Percentiles rank a stretch among this genome's conserved stretches.
Conservation (phyloP, 495 filamentous ascomycete species). For the Aspergillus carlsbadensis region DNA sequence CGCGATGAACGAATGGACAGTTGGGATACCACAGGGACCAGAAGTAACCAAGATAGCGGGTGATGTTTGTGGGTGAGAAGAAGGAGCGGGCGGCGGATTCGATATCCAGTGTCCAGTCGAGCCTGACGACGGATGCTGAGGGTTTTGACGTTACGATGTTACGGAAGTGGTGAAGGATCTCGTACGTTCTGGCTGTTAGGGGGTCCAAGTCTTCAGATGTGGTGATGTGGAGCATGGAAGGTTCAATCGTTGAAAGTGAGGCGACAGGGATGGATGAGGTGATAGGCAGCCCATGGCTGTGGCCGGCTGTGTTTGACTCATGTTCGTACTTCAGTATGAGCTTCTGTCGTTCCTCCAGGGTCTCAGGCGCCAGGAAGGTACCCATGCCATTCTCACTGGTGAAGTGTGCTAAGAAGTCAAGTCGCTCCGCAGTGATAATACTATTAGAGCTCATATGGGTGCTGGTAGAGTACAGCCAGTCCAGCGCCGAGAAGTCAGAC, state of each 20-base stretch:
- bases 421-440: constrained; percentile 19
- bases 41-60: constrained; percentile 24
- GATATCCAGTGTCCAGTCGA: constrained; percentile 15
- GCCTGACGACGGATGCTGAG: constrained; percentile 14
- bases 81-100: constrained; percentile 10
- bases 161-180: constrained; percentile 16
- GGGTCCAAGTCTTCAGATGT: neutral
- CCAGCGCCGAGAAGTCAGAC: constrained; percentile 21
- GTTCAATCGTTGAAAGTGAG: constrained; percentile 1
- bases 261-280: neutral
- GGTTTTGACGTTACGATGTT: constrained; percentile 12
- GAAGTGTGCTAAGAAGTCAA: constrained; percentile 28
- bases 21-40: constrained; percentile 29
- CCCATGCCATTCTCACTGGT: constrained; percentile 26
- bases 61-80: constrained; percentile 18
- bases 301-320: neutral
- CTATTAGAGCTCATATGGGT: constrained; percentile 7
- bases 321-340: constrained; percentile 6
- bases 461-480: constrained; percentile 18
- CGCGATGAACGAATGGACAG: constrained; percentile 25
- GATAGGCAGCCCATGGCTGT: neutral
- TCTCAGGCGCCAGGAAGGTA: constrained; percentile 22
- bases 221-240: constrained; percentile 3
- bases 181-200: constrained; percentile 10
- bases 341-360: constrained; percentile 21